Percentiles rank a stretch among this genome's conserved stretches.
Evolutionary conservation across 192 early-diverging fungal species (phyloP).

Genomic region (Podila minutissima): DNA sequence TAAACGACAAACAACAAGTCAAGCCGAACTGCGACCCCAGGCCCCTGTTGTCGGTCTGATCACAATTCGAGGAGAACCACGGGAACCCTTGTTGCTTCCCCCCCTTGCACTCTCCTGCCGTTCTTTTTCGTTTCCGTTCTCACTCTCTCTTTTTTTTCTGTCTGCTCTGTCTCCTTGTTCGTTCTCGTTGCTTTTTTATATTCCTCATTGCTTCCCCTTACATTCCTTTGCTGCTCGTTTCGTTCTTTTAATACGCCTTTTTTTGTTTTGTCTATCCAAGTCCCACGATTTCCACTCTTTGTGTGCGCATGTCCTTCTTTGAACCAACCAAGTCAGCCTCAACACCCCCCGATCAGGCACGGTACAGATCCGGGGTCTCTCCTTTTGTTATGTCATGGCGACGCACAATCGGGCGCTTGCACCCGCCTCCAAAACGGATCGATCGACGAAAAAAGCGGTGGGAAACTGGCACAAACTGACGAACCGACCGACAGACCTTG

Average conservation of each 20-base stretch:
- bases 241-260: not conserved
- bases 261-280: not conserved
- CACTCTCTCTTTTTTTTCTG: not conserved
- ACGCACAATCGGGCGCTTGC: too few relatives aligned
- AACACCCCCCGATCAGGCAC: too few relatives aligned
- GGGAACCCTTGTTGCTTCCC: not conserved
- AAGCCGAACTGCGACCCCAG: too few relatives aligned
- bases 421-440: too few relatives aligned
- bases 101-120: not conserved
- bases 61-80: too few relatives aligned
- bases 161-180: slow-evolving; percentile 2
- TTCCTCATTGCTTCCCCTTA: not conserved
- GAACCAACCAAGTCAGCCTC: too few relatives aligned
- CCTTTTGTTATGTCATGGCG: too few relatives aligned
- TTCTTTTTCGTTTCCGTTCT: slow-evolving; percentile 6
- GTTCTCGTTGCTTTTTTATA: not conserved
- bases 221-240: slow-evolving; percentile 6
- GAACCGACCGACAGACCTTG: not conserved
- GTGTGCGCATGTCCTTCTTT: not conserved
- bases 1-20: not conserved
- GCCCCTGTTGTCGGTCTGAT: too few relatives aligned
- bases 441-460: too few relatives aligned
- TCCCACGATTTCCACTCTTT: not conserved
- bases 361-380: too few relatives aligned
- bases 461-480: not conserved